Conservation (phyloP, 2,329 filamentous ascomycete species). For the Helicocarpus griseus region DNA sequence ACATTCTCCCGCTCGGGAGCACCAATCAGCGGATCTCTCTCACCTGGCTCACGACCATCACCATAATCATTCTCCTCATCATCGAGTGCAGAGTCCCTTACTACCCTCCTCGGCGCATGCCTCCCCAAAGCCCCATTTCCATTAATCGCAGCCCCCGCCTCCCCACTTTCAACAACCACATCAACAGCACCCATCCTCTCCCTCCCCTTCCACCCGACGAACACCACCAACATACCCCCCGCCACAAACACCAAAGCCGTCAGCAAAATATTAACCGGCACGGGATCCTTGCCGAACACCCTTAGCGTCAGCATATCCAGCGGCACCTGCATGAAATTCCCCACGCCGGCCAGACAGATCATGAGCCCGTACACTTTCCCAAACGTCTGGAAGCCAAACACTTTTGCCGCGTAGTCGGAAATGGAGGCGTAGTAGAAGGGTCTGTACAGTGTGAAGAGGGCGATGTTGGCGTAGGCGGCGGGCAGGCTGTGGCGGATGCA, state of each 20-base stretch:
- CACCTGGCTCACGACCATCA: background rate
- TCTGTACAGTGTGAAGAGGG: constrained; percentile 75
- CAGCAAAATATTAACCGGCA: constrained; percentile 66
- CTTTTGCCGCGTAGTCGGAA: constrained; percentile 81
- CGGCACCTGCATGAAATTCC: constrained; percentile 73
- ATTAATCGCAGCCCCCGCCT: background rate
- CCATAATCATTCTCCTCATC: background rate
- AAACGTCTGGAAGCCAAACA: constrained; percentile 86
- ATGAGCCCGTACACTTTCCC: constrained; percentile 86
- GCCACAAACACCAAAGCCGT: constrained; percentile 53
- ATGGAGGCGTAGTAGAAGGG: constrained; percentile 89
- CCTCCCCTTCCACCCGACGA: constrained; percentile 44
- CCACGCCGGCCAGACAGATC: constrained; percentile 72
- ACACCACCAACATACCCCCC: constrained; percentile 56
- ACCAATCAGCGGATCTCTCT: background rate
- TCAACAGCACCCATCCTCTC: constrained; percentile 2
- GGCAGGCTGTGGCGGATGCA: constrained; percentile 56
- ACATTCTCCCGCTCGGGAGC: background rate
- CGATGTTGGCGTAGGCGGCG: constrained; percentile 65
- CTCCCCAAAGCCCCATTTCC: background rate
- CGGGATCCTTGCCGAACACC: constrained; percentile 60
- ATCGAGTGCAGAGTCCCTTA: background rate
- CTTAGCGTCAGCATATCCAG: constrained; percentile 70
- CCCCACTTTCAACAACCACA: constrained; percentile 10
- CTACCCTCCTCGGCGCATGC: background rate